Base-by-base conservation (phyloP, 805 yeast genomes). In the Middelhovenomyces tepae region DNA sequence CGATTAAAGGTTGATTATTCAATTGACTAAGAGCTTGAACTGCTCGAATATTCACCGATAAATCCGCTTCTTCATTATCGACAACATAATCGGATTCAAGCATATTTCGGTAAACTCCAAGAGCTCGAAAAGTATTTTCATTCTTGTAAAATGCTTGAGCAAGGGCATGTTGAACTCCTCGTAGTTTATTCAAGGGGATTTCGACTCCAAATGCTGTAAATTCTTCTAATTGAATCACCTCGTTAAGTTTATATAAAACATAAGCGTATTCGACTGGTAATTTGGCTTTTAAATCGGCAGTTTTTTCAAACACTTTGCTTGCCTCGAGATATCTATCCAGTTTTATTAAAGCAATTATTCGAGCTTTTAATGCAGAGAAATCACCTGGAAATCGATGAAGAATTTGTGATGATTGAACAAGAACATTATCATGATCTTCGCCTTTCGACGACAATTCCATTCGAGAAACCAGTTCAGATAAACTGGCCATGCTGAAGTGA, bases 1-100 rank as follows among this genome's bases (percentile, higher is more conserved):
- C 19, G 27, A 36, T 22, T 16, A 33, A 27, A 23, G 11, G 56
- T 41, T 9, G 24, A 20, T 32, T 42, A 15, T 33, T 25, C 2
- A 43, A 33, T 4, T 50, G 48, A 7, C 56, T 50, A 48, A 75
- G 81, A 7, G 82, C 72, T 16, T 71, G 55, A n/a, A 74, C 65
- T 4, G 84, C 81, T 37, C 73, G 55, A 46, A 71, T 72, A 50
- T 80, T 80, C 27, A 76, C 77, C 18, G 62, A 47, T 35, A 77
- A 50, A 51, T 78, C 87, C 22, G 62, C 46, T 15, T 45, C 46
- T 43, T 68, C 78, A 34, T 67, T 71, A 27, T 56, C 59, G 5
- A 38, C 43, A 28, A 31, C 23, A 26, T 52, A 48, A 23, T 49
- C 44, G 4, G 45, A 37, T 7, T 44, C 31, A 24, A 64, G 48